Base-by-base conservation (phyloP, 495 filamentous ascomycete genomes). In the Hypoxylon perforatum region DNA sequence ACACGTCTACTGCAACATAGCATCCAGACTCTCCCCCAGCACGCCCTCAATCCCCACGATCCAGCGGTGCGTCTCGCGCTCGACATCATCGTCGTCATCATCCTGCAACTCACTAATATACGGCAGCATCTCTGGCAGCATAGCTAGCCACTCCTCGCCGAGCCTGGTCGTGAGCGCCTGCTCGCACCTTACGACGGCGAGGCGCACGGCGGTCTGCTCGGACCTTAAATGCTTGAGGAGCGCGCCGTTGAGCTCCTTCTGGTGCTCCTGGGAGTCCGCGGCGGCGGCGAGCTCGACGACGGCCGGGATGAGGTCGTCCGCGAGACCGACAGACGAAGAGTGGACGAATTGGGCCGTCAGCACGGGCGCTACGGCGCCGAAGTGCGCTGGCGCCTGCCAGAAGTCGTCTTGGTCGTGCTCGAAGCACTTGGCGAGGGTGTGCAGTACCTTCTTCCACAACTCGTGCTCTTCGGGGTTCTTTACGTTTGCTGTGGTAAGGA, bases 41-140 rank as follows among this genome's bases (percentile, higher is more conserved):
- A 94, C 89, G 51, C 83, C 85, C 77, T 98, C 95, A 69, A 99
- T 94, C 76, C 83, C 85, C 76, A 88, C 87, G 62, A 97, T 91
- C 92, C 94, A 95, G 57, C 87, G 84, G 72, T 90, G 82, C 8
- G 92, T 91, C 80, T 97, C 94, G 67, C 87, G 80, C 82, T 97
- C 95, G 38, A 99, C 94, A 21, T 76, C 81, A 77, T 97, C 94
- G 65, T 97, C 92, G 65, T 97, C 95, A 75, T 99, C 95, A 76
- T 99, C 96, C 81, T 95, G 90, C 63, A 96, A 71, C 77, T 99
- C 95, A 62, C 90, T 94, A 50, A 99, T 95, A 55, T 92, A 91
- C 30, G 95, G 95, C 67, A 98, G 79, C 88, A 97, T 97, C 84
- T 99, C 94, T 0, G 94, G 91, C 74, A 98, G 77, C 75, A 94